Evolutionary conservation across 345 rosid species (phyloP).

Genomic region (Heritiera littoralis): DNA sequence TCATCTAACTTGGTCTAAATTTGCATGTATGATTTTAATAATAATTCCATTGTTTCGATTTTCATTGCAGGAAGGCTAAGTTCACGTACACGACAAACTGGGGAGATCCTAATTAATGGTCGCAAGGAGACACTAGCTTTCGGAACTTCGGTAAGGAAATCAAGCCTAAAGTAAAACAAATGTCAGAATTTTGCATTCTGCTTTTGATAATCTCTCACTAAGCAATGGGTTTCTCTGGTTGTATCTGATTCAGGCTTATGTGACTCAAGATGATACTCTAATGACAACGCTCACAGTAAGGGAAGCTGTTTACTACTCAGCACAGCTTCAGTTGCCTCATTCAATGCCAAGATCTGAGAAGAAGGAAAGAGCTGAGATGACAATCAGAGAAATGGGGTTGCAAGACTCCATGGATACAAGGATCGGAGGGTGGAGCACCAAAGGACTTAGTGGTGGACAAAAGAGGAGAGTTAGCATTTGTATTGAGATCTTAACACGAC

Average conservation of each 20-base stretch:
- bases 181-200: not conserved
- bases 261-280: conserved; percentile 49
- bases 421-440: conserved; percentile 51
- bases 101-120: conserved; percentile 51
- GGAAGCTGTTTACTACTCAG: conserved; percentile 57
- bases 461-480: conserved; percentile 61
- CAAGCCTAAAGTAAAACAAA: too few relatives aligned
- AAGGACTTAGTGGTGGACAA: conserved; percentile 60
- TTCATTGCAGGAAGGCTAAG: conserved; percentile 38
- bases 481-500: conserved; percentile 52
- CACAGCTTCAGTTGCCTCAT: conserved; percentile 51
- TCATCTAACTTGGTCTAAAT: not conserved
- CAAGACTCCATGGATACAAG: conserved; percentile 43
- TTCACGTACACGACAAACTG: conserved; percentile 37
- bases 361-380: conserved; percentile 47
- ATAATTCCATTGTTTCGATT: not conserved
- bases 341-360: conserved; percentile 46
- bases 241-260: conserved; percentile 37
- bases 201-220: not conserved
- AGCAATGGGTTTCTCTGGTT: not conserved
- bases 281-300: conserved; percentile 44
- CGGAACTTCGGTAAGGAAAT: conserved; percentile 50
- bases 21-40: not conserved
- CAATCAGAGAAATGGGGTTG: conserved; percentile 56
- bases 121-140: conserved; percentile 43